A percentile compares a stretch with the other conserved stretches of the same genome.
Evolutionary conservation across 345 rosid species (phyloP).

Genomic region (Mangifera indica): DNA sequence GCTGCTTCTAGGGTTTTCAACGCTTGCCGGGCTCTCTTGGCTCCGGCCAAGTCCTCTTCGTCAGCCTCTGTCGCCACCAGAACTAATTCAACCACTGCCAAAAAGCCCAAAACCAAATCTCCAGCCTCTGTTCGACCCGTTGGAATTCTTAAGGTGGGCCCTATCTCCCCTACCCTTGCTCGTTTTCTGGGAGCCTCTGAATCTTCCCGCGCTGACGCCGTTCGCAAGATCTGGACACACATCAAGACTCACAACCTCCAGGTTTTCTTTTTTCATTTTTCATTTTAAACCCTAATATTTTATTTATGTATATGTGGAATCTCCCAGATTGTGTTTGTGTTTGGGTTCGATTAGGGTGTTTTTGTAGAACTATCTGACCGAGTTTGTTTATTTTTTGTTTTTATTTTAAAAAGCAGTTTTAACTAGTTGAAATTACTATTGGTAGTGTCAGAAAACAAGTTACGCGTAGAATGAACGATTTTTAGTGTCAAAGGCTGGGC

Average conservation of each 20-base stretch:
- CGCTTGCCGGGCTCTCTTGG: conserved; percentile 57
- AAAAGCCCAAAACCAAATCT: conserved; percentile 12
- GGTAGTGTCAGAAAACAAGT: too few species aligned
- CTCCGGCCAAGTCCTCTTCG: conserved; percentile 43
- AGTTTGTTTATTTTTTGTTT: too few species aligned
- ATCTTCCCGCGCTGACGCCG: conserved; percentile 63
- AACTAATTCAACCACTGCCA: background rate
- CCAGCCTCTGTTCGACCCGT: conserved; percentile 10
- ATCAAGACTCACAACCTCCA: conserved; percentile 75
- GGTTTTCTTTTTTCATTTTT: conserved; percentile 36
- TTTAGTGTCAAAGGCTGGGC: too few species aligned
- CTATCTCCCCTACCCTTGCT: conserved; percentile 66
- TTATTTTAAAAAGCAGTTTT: too few species aligned
- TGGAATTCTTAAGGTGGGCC: conserved; percentile 50
- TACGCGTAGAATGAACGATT: too few species aligned
- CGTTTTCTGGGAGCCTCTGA: conserved; percentile 59
- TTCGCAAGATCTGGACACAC: conserved; percentile 74
- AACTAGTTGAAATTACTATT: too few species aligned
- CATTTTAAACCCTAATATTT: background rate
- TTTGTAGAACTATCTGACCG: background rate
- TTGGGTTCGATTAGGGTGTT: background rate
- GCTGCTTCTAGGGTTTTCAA: conserved; percentile 54
- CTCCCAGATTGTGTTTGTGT: background rate
- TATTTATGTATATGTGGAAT: background rate
- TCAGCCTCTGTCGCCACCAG: conserved; percentile 7